Conservation (phyloP, 495 filamentous ascomycete genomes). For the Xylona heveae region DNA sequence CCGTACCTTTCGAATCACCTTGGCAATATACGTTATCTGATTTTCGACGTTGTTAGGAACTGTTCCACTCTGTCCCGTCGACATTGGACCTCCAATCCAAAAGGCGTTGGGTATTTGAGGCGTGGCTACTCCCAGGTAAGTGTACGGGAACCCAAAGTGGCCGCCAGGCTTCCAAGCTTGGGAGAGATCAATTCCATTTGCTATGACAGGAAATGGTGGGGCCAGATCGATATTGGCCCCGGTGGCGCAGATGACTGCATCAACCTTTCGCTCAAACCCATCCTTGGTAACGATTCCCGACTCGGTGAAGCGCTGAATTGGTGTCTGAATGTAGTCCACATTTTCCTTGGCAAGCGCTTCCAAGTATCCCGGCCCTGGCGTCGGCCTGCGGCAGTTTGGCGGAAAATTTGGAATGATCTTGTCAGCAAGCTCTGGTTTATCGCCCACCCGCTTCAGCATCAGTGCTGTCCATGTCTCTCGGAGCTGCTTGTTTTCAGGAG, state of each 20-base stretch:
- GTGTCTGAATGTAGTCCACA: slow-evolving; percentile 32
- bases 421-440: slow-evolving; percentile 29
- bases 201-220: slow-evolving; percentile 35
- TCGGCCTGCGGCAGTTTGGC: slow-evolving; percentile 46
- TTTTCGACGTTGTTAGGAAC: slow-evolving; percentile 32
- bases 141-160: slow-evolving; percentile 36
- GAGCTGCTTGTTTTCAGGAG: not conserved
- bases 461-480: not conserved
- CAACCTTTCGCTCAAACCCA: slow-evolving; percentile 13
- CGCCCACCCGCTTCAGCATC: slow-evolving; percentile 16
- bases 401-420: slow-evolving; percentile 41
- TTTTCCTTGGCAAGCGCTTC: slow-evolving; percentile 44
- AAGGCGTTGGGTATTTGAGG: slow-evolving; percentile 46
- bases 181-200: slow-evolving; percentile 18
- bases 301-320: slow-evolving; percentile 33
- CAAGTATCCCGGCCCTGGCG: slow-evolving; percentile 53
- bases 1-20: slow-evolving; percentile 38
- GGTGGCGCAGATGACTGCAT: slow-evolving; percentile 41
- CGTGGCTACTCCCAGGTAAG: slow-evolving; percentile 38
- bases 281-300: slow-evolving; percentile 21
- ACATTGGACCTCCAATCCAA: slow-evolving; percentile 27
- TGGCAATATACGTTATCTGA: slow-evolving; percentile 35
- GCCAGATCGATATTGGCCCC: slow-evolving; percentile 38
- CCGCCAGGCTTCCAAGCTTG: slow-evolving; percentile 18
- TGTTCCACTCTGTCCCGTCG: slow-evolving; percentile 26